These are phyloP conservation scores for Trichoderma atroviride DNA, from an alignment of 2,329 filamentous ascomycete species.

Conservation along the genomic window DNA sequence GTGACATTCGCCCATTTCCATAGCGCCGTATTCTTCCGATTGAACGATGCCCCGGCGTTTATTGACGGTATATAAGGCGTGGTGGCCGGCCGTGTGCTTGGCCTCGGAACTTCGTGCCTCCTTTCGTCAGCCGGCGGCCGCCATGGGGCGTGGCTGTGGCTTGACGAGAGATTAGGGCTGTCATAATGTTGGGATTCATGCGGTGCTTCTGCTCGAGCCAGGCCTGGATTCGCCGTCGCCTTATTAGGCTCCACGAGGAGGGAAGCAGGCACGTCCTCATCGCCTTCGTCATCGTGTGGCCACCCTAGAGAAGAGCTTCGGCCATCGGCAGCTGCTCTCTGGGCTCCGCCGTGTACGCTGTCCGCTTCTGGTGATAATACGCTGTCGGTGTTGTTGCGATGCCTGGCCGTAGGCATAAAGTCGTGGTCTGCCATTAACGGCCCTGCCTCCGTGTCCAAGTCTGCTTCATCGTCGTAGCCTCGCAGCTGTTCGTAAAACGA, in stretches of 20 bases:
- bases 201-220: constrained; percentile 29
- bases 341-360: constrained; percentile 22
- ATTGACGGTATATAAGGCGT: constrained; percentile 37
- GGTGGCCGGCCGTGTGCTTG: constrained; percentile 26
- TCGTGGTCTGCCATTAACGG: constrained; percentile 56
- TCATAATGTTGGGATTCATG: constrained; percentile 21
- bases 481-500: constrained; percentile 57
- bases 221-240: constrained; percentile 30
- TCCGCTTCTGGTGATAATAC: constrained; percentile 32
- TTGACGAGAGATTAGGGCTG: constrained; percentile 27
- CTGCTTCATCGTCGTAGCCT: constrained; percentile 44
- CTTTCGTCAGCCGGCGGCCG: constrained; percentile 57
- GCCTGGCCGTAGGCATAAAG: constrained; percentile 47
- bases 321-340: constrained; percentile 5
- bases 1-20: constrained; percentile 93
- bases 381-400: constrained; percentile 49
- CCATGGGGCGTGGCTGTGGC: constrained; percentile 56
- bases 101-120: constrained; percentile 49
- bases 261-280: constrained; percentile 66
- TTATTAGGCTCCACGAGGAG: constrained; percentile 60
- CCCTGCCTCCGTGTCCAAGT: constrained; percentile 47
- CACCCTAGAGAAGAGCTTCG: constrained; percentile 32
- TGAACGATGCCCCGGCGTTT: constrained; percentile 38
- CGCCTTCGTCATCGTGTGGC: constrained; percentile 52
- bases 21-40: constrained; percentile 71